These are phyloP conservation scores for Fomes fomentarius DNA, from an alignment of 1,284 basidiomycete species.

Conservation along the genomic window DNA sequence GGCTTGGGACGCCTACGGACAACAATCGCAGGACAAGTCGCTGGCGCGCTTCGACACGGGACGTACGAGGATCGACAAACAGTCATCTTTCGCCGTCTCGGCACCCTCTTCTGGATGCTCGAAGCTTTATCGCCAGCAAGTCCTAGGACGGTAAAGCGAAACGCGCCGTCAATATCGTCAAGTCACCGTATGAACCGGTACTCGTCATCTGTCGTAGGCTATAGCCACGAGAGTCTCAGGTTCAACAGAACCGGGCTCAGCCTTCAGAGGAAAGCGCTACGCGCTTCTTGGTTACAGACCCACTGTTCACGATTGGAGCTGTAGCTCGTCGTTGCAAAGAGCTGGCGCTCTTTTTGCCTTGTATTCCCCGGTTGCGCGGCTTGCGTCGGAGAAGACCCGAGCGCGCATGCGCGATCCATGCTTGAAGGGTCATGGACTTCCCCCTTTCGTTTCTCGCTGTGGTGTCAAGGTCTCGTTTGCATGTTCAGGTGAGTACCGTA, in stretches of 20 bases:
- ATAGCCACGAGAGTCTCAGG: not conserved
- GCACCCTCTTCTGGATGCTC: slow-evolving; percentile 21
- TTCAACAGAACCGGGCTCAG: not conserved
- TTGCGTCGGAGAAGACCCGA: no score
- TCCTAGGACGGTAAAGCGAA: slow-evolving; percentile 6
- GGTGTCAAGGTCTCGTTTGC: not conserved
- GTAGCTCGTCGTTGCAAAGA: no score
- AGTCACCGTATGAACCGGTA: not conserved
- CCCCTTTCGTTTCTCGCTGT: not conserved
- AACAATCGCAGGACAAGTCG: slow-evolving; percentile 3
- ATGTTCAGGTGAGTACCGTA: not conserved
- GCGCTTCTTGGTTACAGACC: not conserved
- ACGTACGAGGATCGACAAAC: slow-evolving; percentile 18
- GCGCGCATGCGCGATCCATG: not conserved
- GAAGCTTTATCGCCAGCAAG: slow-evolving; percentile 13
- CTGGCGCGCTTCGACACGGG: slow-evolving; percentile 23
- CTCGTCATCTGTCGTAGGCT: not conserved
- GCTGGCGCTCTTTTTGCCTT: no score
- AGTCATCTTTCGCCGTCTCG: slow-evolving; percentile 20
- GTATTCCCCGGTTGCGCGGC: no score
- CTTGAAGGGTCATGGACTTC: not conserved
- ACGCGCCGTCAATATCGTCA: not conserved
- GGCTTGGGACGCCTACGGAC: slow-evolving; percentile 17
- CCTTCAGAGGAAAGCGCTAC: not conserved
- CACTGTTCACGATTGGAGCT: no score